phyloP scores from a whole-genome alignment of 371 early-diverging fungal genomes.

The Mucor indicus region DNA sequence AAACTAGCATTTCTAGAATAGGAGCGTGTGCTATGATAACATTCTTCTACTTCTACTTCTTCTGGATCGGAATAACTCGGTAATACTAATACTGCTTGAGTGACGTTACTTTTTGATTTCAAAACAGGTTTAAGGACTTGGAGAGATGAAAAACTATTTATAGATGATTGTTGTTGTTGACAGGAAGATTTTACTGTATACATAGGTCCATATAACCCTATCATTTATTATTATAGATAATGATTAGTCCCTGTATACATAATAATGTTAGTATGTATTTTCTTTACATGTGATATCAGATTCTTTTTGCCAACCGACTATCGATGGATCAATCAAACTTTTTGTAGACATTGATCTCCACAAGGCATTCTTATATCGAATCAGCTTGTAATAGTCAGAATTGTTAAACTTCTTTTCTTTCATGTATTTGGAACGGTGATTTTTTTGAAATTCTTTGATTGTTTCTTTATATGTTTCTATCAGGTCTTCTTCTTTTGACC shows the following conservation, averaged over 20 bases:
- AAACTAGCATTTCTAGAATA: slow-evolving; percentile 10
- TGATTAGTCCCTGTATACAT: not conserved
- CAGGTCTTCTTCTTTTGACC: slow-evolving; percentile 32
- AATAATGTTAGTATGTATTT: not conserved
- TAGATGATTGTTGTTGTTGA: not conserved
- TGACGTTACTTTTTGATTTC: slow-evolving; percentile 20
- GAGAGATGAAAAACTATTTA: not conserved
- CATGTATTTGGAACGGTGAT: slow-evolving; percentile 1
- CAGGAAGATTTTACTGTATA: slow-evolving; percentile 7
- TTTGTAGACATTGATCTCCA: slow-evolving; percentile 41
- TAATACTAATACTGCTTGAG: slow-evolving; percentile 11
- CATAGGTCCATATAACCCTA: slow-evolving; percentile 34
- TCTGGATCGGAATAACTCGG: slow-evolving; percentile 25
- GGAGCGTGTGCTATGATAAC: not conserved
- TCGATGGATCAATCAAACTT: slow-evolving; percentile 16
- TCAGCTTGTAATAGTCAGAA: slow-evolving; percentile 17
- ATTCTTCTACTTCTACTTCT: too few relatives aligned
- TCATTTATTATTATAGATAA: not conserved
- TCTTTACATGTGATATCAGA: slow-evolving; percentile 36
- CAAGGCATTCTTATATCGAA: slow-evolving; percentile 36
- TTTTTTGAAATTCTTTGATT: slow-evolving; percentile 19
- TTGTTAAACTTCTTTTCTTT: slow-evolving; percentile 6
- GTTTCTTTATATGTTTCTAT: slow-evolving; percentile 31
- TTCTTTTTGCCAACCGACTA: slow-evolving; percentile 32
- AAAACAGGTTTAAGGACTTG: slow-evolving; percentile 32